Evolutionary conservation across 352 stramenopile genomes (phyloP).

Genomic region (Elongisporangium prolatum): DNA sequence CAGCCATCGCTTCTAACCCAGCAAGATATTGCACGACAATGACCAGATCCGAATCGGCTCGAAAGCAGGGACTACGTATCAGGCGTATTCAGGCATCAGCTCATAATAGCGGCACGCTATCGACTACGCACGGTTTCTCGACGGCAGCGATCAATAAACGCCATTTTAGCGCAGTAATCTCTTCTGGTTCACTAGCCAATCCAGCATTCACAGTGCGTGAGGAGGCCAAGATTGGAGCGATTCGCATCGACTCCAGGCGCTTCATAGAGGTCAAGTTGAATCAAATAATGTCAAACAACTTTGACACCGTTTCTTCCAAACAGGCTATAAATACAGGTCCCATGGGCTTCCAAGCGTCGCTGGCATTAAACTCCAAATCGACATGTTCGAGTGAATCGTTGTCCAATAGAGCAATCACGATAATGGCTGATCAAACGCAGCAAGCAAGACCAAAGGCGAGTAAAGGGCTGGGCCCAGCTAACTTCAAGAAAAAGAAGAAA

Average conservation of each 20-base stretch:
- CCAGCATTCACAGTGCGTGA: neutral
- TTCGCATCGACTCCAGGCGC: neutral
- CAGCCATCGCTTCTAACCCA: slow-evolving; percentile 30
- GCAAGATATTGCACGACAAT: slow-evolving; percentile 48
- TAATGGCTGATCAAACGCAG: neutral
- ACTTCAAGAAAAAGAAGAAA: neutral
- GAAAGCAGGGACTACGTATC: slow-evolving; percentile 32
- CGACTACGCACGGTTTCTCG: neutral
- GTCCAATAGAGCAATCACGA: neutral
- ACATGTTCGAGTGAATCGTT: neutral
- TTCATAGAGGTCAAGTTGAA: neutral
- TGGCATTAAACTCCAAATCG: neutral
- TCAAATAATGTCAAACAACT: neutral
- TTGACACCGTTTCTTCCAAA: neutral
- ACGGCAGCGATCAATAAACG: neutral
- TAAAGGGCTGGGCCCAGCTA: neutral
- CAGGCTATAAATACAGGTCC: neutral
- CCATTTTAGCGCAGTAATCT: neutral
- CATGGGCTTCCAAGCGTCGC: neutral
- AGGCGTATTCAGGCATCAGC: neutral
- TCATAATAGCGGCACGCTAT: neutral
- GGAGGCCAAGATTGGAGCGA: neutral
- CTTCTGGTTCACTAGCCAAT: neutral
- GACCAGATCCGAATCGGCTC: slow-evolving; percentile 50
- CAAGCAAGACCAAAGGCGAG: neutral